Percentiles rank a stretch among this genome's conserved stretches.
phyloP scores from a whole-genome alignment of 345 rosid species.

The Acer saccharum region DNA sequence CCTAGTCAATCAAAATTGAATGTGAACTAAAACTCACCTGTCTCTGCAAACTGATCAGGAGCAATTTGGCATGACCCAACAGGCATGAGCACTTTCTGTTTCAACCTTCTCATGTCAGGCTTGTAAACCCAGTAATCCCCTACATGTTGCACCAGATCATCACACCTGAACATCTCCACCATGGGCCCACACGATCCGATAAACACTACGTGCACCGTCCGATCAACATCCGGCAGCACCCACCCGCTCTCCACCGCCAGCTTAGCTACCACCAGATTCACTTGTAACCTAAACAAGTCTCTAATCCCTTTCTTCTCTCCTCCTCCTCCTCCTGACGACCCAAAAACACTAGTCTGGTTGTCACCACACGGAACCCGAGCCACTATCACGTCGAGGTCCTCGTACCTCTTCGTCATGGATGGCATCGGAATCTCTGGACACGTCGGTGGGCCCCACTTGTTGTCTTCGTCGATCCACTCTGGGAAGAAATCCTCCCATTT shows the following conservation, averaged over 20 bases:
- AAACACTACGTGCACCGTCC: slow-evolving; percentile 53
- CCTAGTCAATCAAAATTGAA: not conserved
- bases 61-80: slow-evolving; percentile 83
- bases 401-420: slow-evolving; percentile 40
- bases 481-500: slow-evolving; percentile 73
- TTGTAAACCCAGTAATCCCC: slow-evolving; percentile 72
- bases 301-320: slow-evolving; percentile 46
- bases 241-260: slow-evolving; percentile 54
- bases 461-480: slow-evolving; percentile 69
- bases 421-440: slow-evolving; percentile 88
- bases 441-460: slow-evolving; percentile 22
- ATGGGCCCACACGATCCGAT: slow-evolving; percentile 76
- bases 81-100: slow-evolving; percentile 74
- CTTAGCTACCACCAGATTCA: slow-evolving; percentile 76
- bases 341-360: not conserved
- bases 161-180: slow-evolving; percentile 78
- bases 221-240: slow-evolving; percentile 16
- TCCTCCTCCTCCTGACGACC: not conserved
- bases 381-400: slow-evolving; percentile 62
- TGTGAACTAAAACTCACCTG: slow-evolving; percentile 40
- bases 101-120: slow-evolving; percentile 53
- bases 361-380: slow-evolving; percentile 61
- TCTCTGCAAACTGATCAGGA: slow-evolving; percentile 32
- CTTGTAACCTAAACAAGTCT: slow-evolving; percentile 74
- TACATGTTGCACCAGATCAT: slow-evolving; percentile 56